Conservation (phyloP, 768 basidiomycete genomes). For the Podaxis sp. region DNA sequence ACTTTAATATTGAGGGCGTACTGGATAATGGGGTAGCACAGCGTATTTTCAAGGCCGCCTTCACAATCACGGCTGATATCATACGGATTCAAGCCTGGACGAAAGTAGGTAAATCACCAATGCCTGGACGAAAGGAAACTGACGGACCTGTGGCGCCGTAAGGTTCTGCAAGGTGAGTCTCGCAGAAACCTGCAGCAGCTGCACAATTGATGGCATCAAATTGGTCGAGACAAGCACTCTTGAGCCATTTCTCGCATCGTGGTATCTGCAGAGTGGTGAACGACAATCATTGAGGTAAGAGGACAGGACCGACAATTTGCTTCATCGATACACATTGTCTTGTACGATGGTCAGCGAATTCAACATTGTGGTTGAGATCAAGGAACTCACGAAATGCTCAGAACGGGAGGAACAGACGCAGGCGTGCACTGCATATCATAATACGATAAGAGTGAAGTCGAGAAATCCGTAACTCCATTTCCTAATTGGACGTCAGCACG, state of each 20-base stretch:
- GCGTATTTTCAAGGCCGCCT: slow-evolving; percentile 41
- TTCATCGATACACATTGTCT: slow-evolving; percentile 60
- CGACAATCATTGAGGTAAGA: background rate
- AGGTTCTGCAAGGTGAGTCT: slow-evolving; percentile 44
- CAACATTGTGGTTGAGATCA: slow-evolving; percentile 18
- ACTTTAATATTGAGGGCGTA: slow-evolving; percentile 10
- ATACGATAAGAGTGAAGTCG: slow-evolving; percentile 40
- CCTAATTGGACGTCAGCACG: slow-evolving; percentile 31
- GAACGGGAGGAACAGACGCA: slow-evolving; percentile 46
- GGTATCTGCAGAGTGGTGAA: slow-evolving; percentile 42
- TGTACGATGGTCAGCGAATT: slow-evolving; percentile 33
- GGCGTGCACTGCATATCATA: slow-evolving; percentile 56
- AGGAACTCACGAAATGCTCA: slow-evolving; percentile 47
- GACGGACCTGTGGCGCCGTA: slow-evolving; percentile 41
- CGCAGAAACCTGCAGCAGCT: slow-evolving; percentile 65
- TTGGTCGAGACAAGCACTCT: slow-evolving; percentile 55
- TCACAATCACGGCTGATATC: slow-evolving; percentile 67
- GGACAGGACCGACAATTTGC: slow-evolving; percentile 41
- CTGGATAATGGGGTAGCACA: slow-evolving; percentile 60
- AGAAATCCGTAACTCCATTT: slow-evolving; percentile 62
- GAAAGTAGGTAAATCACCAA: background rate
- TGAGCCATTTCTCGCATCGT: slow-evolving; percentile 60
- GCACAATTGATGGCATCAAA: slow-evolving; percentile 67
- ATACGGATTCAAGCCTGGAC: slow-evolving; percentile 54
- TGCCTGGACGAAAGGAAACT: background rate